Percentiles rank a stretch among this genome's conserved stretches.
Evolutionary conservation across 805 yeast species (phyloP).

Genomic region (Kodamaea kaohsiungensis): DNA sequence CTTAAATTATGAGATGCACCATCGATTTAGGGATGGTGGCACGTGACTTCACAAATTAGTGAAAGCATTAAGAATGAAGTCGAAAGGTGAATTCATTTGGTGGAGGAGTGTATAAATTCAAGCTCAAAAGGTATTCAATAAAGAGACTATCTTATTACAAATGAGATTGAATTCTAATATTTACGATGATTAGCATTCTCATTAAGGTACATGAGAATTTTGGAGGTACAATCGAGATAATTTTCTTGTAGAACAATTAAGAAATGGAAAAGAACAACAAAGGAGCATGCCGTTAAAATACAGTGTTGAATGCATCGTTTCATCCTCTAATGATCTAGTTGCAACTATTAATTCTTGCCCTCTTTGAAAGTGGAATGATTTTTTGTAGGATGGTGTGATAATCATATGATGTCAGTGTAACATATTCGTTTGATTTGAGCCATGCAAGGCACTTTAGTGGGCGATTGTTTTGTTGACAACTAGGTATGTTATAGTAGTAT

Average conservation of each 20-base stretch:
- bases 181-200: background rate
- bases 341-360: background rate
- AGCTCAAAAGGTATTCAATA: too few relatives aligned
- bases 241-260: background rate
- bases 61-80: too few relatives aligned
- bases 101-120: too few relatives aligned
- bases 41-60: too few relatives aligned
- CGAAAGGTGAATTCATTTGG: too few relatives aligned
- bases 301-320: background rate
- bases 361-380: background rate
- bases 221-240: background rate
- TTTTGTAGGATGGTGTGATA: background rate
- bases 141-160: too few relatives aligned
- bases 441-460: background rate
- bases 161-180: background rate
- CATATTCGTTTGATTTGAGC: background rate
- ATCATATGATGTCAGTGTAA: background rate
- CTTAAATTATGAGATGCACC: too few relatives aligned
- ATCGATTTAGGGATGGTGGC: too few relatives aligned
- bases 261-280: background rate
- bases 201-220: background rate
- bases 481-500: background rate
- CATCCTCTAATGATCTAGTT: background rate
- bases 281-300: background rate
- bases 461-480: background rate